Evolutionary conservation across 805 yeast species (phyloP).

Genomic region (Candida lessepsii): DNA sequence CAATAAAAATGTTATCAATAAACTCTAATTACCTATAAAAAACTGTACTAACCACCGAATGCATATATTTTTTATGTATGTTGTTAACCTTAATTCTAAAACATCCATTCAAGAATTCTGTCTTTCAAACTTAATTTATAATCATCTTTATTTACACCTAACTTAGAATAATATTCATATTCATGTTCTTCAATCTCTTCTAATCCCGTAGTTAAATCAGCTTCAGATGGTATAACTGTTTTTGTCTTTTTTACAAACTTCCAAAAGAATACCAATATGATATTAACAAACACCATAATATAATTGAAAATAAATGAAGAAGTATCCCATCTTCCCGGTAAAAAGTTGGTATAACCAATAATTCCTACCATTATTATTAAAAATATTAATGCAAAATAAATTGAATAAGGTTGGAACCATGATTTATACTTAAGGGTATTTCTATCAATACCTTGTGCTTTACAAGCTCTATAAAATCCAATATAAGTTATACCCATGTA

Average conservation of each 20-base stretch:
- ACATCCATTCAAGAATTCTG: conserved; percentile 13
- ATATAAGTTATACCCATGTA: conserved; percentile 45
- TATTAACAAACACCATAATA: conserved; percentile 59
- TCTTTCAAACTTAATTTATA: conserved; percentile 7
- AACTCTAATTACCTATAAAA: too few species aligned
- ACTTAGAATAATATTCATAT: conserved; percentile 22
- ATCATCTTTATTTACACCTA: conserved; percentile 6
- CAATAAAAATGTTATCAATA: too few species aligned
- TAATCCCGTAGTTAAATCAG: conserved; percentile 45
- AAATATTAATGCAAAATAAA: conserved; percentile 27
- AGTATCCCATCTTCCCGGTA: conserved; percentile 56
- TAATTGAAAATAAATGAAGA: conserved; percentile 66
- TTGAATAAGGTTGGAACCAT: conserved; percentile 43
- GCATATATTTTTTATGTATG: too few species aligned
- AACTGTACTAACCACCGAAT: too few species aligned
- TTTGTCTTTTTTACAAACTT: conserved; percentile 35
- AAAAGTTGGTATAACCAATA: conserved; percentile 70
- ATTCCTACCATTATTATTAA: conserved; percentile 47
- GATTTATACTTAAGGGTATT: conserved; percentile 36
- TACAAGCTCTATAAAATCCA: conserved; percentile 42
- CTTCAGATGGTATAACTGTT: conserved; percentile 41
- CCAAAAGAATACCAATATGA: conserved; percentile 34
- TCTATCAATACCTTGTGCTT: conserved; percentile 42
- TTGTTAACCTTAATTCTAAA: too few species aligned
- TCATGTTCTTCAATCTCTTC: conserved; percentile 52